phyloP scores from a whole-genome alignment of 208 protist species.

The Acanthamoeba royreba region DNA sequence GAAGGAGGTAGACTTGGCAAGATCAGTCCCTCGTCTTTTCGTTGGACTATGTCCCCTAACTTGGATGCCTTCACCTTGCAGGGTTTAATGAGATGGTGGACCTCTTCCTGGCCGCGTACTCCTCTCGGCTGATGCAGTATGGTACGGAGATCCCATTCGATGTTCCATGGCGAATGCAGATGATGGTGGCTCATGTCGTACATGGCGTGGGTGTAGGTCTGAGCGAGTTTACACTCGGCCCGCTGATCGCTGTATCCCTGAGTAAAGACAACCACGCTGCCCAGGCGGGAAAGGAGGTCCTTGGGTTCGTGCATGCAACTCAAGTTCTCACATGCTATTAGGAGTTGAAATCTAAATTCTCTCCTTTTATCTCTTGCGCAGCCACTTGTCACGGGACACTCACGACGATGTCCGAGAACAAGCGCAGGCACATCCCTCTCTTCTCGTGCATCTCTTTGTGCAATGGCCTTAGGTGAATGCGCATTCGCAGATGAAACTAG shows the following conservation, averaged over 20 bases:
- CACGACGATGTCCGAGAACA: not conserved
- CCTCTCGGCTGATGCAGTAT: not conserved
- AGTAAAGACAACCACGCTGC: not conserved
- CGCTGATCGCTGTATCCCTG: not conserved
- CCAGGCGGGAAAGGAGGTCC: not conserved
- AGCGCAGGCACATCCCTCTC: not conserved
- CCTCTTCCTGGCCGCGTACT: not conserved
- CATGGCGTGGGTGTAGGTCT: not conserved
- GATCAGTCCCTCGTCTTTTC: not conserved
- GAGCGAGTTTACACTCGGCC: not conserved
- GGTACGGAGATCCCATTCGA: not conserved
- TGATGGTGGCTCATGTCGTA: not conserved
- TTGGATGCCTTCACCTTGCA: not conserved
- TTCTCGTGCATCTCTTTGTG: not conserved
- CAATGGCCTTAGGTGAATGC: not conserved
- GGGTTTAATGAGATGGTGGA: not conserved
- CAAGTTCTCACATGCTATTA: not conserved
- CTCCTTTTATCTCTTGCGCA: not conserved
- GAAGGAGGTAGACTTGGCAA: not conserved
- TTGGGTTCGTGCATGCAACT: not conserved
- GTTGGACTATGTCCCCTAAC: not conserved
- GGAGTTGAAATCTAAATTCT: not conserved
- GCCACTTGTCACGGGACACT: not conserved
- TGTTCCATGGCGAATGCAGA: no score
- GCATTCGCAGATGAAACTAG: not conserved